Percentiles rank a stretch among this genome's conserved stretches.
Evolutionary conservation across 345 rosid genomes (phyloP).

Genomic region (Aquilaria malaccensis): DNA sequence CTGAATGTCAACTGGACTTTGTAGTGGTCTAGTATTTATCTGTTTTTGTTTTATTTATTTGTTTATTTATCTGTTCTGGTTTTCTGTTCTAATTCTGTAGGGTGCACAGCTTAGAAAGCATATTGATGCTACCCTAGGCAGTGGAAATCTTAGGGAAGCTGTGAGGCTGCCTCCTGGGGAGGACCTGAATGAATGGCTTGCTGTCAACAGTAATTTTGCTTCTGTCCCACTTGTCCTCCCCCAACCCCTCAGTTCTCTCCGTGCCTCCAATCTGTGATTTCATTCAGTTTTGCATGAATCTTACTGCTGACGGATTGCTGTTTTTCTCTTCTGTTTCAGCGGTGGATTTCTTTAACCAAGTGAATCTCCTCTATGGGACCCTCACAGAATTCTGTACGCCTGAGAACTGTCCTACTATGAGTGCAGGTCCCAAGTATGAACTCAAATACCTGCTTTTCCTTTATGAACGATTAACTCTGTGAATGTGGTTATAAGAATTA

Average conservation of each 20-base stretch:
- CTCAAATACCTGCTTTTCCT: constrained; percentile 2
- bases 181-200: constrained; percentile 98
- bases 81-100: constrained; percentile 29
- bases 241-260: background rate
- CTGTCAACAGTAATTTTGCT: constrained; percentile 69
- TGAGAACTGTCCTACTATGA: constrained; percentile 96
- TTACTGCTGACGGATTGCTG: constrained; percentile 14
- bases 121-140: constrained; percentile 95
- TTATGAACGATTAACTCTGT: background rate
- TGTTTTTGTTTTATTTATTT: background rate
- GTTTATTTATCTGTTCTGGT: background rate
- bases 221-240: constrained; percentile 11
- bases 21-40: constrained; percentile 4
- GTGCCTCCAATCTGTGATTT: background rate
- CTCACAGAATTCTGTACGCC: constrained; percentile 97
- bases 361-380: constrained; percentile 98
- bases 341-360: constrained; percentile 99
- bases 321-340: constrained; percentile 49
- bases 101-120: constrained; percentile 98
- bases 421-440: constrained; percentile 98
- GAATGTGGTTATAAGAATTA: background rate
- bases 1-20: background rate
- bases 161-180: constrained; percentile 99
- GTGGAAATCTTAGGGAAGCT: constrained; percentile 98
- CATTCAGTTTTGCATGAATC: constrained; percentile 3